A percentile compares a stretch with the other conserved stretches of the same genome.
phyloP scores from a whole-genome alignment of 805 yeast species.

The Metschnikowia peoriensis region DNA sequence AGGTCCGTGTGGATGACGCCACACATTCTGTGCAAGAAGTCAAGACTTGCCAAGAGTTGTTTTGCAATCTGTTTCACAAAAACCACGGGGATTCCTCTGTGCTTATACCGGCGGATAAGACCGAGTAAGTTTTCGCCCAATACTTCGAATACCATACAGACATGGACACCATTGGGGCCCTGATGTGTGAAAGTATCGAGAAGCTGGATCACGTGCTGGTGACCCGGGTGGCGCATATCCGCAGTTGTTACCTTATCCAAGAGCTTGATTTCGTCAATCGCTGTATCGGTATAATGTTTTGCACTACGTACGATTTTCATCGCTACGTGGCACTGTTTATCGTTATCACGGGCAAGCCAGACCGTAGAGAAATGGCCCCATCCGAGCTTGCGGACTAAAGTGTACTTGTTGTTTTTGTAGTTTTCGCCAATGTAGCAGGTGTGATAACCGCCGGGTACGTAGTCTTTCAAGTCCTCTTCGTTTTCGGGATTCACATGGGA shows the following conservation, averaged over 20 bases:
- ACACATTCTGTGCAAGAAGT: slow-evolving; percentile 55
- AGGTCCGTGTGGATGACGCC: slow-evolving; percentile 47
- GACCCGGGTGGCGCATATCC: slow-evolving; percentile 41
- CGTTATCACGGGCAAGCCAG: slow-evolving; percentile 59
- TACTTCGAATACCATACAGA: slow-evolving; percentile 66
- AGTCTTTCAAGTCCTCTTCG: slow-evolving; percentile 55
- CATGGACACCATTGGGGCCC: slow-evolving; percentile 65
- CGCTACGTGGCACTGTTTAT: slow-evolving; percentile 60
- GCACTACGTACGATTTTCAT: slow-evolving; percentile 60
- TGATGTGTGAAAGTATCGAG: slow-evolving; percentile 53
- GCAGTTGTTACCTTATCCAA: slow-evolving; percentile 63
- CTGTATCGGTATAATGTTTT: slow-evolving; percentile 57
- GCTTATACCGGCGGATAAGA: slow-evolving; percentile 47
- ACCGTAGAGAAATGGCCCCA: slow-evolving; percentile 75
- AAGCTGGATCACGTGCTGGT: slow-evolving; percentile 49
- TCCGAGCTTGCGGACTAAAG: slow-evolving; percentile 56
- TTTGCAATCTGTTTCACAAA: slow-evolving; percentile 55
- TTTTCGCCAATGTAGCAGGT: slow-evolving; percentile 57
- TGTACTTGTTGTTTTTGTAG: slow-evolving; percentile 40
- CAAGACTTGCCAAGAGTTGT: slow-evolving; percentile 56
- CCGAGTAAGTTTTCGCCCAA: slow-evolving; percentile 59
- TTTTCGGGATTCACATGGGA: slow-evolving; percentile 21
- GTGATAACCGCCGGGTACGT: slow-evolving; percentile 62
- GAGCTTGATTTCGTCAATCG: slow-evolving; percentile 64
- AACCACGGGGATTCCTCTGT: slow-evolving; percentile 44